Conservation (phyloP, 352 stramenopile species). For the Phytopythium montanum region DNA sequence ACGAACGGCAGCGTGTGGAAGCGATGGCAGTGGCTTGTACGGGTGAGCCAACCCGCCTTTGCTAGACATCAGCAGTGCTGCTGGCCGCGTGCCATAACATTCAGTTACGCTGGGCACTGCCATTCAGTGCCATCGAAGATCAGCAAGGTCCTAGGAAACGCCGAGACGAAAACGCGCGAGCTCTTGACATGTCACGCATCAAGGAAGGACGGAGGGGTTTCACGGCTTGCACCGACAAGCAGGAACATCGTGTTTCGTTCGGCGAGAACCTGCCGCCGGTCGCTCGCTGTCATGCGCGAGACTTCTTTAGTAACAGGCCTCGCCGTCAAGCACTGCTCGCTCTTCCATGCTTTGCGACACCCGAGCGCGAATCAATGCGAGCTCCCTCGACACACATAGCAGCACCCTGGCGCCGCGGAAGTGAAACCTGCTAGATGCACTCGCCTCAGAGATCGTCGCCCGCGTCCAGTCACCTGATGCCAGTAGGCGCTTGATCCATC, state of each 20-base stretch:
- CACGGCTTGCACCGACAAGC: neutral
- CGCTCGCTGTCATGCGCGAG: neutral
- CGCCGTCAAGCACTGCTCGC: neutral
- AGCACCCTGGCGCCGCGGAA: neutral
- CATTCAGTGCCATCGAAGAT: neutral
- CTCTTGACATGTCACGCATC: neutral
- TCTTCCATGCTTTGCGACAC: conserved; percentile 6
- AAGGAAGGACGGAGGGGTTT: neutral
- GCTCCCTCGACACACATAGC: too few relatives aligned
- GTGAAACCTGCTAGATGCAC: neutral
- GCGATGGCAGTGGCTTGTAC: too few relatives aligned
- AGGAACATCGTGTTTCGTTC: neutral
- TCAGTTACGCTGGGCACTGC: neutral
- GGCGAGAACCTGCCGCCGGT: neutral
- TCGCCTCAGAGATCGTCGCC: neutral
- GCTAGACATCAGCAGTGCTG: neutral
- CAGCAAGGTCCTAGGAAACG: neutral
- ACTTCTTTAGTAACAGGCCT: too few relatives aligned
- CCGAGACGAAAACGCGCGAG: neutral
- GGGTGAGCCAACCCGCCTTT: too few relatives aligned
- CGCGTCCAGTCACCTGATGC: neutral
- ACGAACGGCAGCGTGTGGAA: too few relatives aligned
- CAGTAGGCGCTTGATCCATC: neutral
- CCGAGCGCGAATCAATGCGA: too few relatives aligned
- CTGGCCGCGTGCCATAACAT: neutral